A percentile compares a stretch with the other conserved stretches of the same genome.
These are phyloP conservation scores for Fusarium pilosicola DNA, from an alignment of 2,329 filamentous ascomycete species.

Conservation along the genomic window DNA sequence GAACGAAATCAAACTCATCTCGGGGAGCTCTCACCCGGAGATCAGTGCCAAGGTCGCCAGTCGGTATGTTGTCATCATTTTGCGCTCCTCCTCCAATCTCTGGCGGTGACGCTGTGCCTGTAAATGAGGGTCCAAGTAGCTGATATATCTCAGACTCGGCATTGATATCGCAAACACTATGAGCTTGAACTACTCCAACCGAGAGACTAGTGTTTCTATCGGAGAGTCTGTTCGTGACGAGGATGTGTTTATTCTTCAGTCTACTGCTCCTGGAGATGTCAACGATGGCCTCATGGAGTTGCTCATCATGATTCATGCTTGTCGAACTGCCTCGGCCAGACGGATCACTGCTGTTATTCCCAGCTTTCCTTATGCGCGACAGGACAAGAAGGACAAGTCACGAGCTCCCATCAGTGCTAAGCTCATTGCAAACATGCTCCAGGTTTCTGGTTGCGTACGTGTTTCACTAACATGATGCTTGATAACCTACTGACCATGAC, in stretches of 20 bases:
- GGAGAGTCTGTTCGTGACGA: slow-evolving; percentile 96
- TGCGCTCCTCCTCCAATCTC: neutral
- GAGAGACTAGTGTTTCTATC: slow-evolving; percentile 90
- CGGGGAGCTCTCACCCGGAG: slow-evolving; percentile 60
- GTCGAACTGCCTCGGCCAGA: slow-evolving; percentile 74
- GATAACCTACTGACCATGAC: slow-evolving; percentile 7
- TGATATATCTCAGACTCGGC: slow-evolving; percentile 66
- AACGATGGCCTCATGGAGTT: slow-evolving; percentile 99
- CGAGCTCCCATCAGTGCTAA: slow-evolving; percentile 96
- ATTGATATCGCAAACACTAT: slow-evolving; percentile 83
- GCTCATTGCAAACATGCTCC: slow-evolving; percentile 96
- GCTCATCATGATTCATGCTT: slow-evolving; percentile 97
- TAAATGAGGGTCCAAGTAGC: slow-evolving; percentile 22
- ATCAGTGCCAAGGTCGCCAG: slow-evolving; percentile 58
- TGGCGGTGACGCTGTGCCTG: slow-evolving; percentile 1
- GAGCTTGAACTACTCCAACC: slow-evolving; percentile 86
- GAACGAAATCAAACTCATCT: slow-evolving; percentile 64
- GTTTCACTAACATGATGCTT: neutral
- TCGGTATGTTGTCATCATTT: slow-evolving; percentile 49
- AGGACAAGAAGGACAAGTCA: slow-evolving; percentile 96
- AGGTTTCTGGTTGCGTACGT: slow-evolving; percentile 82
- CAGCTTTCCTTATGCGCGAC: slow-evolving; percentile 95
- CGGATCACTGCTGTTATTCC: slow-evolving; percentile 95
- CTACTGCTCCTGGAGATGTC: slow-evolving; percentile 93
- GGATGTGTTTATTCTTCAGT: slow-evolving; percentile 98